phyloP scores from a whole-genome alignment of 495 filamentous ascomycete species.

The Bathelium albidoporum region DNA sequence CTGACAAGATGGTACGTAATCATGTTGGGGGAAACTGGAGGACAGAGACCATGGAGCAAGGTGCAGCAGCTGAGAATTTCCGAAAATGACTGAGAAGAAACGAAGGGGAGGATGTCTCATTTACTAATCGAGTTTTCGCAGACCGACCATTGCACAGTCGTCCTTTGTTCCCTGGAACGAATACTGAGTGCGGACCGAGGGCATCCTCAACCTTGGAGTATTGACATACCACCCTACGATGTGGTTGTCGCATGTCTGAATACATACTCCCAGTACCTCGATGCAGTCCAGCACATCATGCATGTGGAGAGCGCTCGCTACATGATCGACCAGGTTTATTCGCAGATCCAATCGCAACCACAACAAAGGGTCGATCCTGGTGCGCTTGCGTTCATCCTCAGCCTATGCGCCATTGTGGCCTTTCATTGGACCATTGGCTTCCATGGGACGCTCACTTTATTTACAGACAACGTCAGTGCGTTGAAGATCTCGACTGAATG shows the following conservation, averaged over 20 bases:
- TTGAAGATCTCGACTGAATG: constrained; percentile 5
- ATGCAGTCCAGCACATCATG: constrained; percentile 14
- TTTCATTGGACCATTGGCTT: constrained; percentile 4
- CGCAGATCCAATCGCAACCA: not conserved
- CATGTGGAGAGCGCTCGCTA: constrained; percentile 6
- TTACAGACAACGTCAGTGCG: not conserved
- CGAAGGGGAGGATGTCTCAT: not conserved
- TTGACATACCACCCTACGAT: not conserved
- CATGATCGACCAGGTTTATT: not conserved
- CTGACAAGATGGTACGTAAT: not conserved
- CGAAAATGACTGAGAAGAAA: not conserved
- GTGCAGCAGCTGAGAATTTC: not conserved
- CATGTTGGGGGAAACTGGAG: not conserved
- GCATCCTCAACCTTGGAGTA: not conserved
- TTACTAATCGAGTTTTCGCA: not conserved
- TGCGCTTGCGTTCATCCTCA: constrained; percentile 3
- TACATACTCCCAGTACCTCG: constrained; percentile 6
- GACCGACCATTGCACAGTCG: not conserved
- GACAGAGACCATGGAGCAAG: not conserved
- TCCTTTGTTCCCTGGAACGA: not conserved
- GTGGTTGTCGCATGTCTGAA: constrained; percentile 1
- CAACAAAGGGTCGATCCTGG: not conserved
- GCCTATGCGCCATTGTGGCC: constrained; percentile 8
- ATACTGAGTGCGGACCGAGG: not conserved
- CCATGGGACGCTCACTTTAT: not conserved